Evolutionary conservation across 805 yeast species (phyloP).

Genomic region (Barnettozyma botsteinii): DNA sequence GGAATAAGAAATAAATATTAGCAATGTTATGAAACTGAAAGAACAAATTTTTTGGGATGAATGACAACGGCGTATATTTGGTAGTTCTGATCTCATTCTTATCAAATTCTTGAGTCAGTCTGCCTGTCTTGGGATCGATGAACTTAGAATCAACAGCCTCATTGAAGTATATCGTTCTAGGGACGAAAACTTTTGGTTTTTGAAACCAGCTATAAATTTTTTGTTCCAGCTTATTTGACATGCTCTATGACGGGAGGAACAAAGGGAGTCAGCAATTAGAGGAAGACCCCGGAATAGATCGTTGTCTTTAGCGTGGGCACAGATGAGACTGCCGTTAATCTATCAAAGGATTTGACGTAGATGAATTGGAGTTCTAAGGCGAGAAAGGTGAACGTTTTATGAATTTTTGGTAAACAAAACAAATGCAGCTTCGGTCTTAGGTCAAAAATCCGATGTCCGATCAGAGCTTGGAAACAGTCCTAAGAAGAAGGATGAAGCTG

Average conservation of each 20-base stretch:
- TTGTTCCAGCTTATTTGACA: constrained; percentile 5
- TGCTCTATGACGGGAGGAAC: not conserved
- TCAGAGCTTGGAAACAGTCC: no score
- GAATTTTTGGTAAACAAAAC: no score
- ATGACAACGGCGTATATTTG: constrained; percentile 86
- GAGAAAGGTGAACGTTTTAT: no score
- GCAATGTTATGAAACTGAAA: constrained; percentile 87
- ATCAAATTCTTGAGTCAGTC: constrained; percentile 6
- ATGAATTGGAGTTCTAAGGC: no score
- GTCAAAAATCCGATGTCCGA: no score
- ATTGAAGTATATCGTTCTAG: constrained; percentile 9
- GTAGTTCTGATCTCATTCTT: constrained; percentile 86
- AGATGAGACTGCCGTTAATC: no score
- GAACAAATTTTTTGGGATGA: constrained; percentile 76
- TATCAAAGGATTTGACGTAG: no score
- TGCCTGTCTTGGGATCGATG: constrained; percentile 6
- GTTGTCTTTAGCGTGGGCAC: no score
- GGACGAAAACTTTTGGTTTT: constrained; percentile 3
- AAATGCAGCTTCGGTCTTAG: no score
- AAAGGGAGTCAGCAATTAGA: no score
- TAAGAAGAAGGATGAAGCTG: no score
- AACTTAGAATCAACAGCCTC: constrained; percentile 3
- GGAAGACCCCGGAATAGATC: no score
- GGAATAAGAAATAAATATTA: constrained; percentile 74
- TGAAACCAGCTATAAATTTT: constrained; percentile 5